Evolutionary conservation across 2,329 filamentous ascomycete genomes (phyloP), one percentile per base, ranked within the genome.

Genomic region (Microascus cirrosus): DNA sequence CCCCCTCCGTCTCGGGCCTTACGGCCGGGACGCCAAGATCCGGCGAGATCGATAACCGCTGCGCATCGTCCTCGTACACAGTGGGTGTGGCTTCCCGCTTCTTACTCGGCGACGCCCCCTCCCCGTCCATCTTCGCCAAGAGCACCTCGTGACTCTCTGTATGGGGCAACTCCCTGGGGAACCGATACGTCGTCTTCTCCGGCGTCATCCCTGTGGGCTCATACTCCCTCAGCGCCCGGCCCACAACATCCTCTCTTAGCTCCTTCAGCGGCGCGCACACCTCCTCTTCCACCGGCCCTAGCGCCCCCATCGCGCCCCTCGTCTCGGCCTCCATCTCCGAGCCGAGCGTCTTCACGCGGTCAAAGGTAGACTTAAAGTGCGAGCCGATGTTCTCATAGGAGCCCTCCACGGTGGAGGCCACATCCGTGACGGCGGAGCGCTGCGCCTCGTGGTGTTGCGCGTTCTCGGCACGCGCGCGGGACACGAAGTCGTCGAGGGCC

Each of bases 401-500:
- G 55, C 83, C 75, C 62, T 87, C 84, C 5, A 94, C 87, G 1
- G 84, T 86, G 20, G 71, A 75, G 0, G 86, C 82, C 35, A 96
- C 77, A 11, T 72, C 73, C 36, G 80, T 73, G n/a, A 96, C 74
- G 1, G 85, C 87, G n/a, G 77, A 69, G 1, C 78, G 71, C 62
- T 95, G 89, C 28, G 81, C 79, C 28, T 84, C 78, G 68, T 94
- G 86, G 67, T 95, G 90, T 20, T 78, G 77, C 34, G 86, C 83
- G 68, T 96, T 97, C 65, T 95, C 87, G 1, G 82, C 82, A 60
- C 86, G 84, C 55, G 95, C 91, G 35, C 89, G 85, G 35, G 86
- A 81, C 45, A 97, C 90, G 65, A 96, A 96, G 63, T 93, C 89
- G 65, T 97, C 93, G 8, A 99, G 80, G 1, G 90, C 89, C 59